Percentiles rank a stretch among this genome's conserved stretches.
Conservation (phyloP, 768 basidiomycete species). For the Holtermanniella nyarrowii region DNA sequence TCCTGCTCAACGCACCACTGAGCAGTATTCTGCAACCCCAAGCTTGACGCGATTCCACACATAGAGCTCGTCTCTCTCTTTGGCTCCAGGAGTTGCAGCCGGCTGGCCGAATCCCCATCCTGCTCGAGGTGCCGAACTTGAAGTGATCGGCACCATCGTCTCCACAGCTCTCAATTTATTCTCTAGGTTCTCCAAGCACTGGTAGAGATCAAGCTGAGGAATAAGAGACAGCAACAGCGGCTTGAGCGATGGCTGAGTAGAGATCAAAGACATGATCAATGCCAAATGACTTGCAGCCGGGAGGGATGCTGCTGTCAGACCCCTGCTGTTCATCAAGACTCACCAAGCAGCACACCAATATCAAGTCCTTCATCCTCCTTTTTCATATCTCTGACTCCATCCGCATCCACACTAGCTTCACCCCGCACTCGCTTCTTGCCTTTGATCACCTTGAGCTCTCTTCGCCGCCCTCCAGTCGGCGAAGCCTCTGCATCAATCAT, state of each 20-base stretch:
- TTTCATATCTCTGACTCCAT: neutral
- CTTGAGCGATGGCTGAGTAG: conserved; percentile 14
- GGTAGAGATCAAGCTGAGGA: conserved; percentile 19
- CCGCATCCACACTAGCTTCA: neutral
- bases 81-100: neutral
- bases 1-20: conserved; percentile 16
- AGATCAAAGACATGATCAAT: conserved; percentile 22
- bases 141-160: no score
- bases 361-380: conserved; percentile 13
- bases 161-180: neutral
- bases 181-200: conserved; percentile 8
- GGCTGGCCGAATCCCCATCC: neutral
- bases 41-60: conserved; percentile 6
- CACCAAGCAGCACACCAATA: conserved; percentile 29
- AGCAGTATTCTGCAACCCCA: conserved; percentile 13
- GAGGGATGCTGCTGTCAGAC: conserved; percentile 14
- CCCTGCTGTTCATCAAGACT: conserved; percentile 1
- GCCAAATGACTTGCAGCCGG: conserved; percentile 24
- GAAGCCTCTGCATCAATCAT: neutral
- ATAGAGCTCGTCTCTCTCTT: conserved; percentile 3
- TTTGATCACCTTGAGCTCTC: conserved; percentile 3
- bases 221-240: conserved; percentile 14
- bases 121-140: neutral
- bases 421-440: neutral
- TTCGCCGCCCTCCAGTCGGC: neutral